Evolutionary conservation across 2,329 filamentous ascomycete genomes (phyloP), one percentile per base, ranked within the genome.

Genomic region (Canariomyces notabilis): DNA sequence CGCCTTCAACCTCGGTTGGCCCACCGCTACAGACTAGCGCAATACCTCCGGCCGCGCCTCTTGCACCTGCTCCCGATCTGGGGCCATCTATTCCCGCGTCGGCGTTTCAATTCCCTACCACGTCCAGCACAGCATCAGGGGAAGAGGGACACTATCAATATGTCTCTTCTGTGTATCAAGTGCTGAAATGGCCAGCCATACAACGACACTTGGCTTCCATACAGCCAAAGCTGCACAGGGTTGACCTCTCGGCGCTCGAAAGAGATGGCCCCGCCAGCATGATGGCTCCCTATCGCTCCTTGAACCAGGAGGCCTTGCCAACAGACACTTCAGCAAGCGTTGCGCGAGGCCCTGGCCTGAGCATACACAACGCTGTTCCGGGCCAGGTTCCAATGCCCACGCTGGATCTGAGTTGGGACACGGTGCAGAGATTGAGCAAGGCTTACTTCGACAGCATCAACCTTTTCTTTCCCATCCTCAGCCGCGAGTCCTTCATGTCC

Each of bases 391-490:
- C 50, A 2, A 32, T 52, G 18, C 43, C 44, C n/a, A 15, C 50
- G 6, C 33, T 49, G 1, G 58, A 57, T 5, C 56, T 80, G 38
- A 69, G 66, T 11, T 70, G 70, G 59, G 73, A 77, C 5, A 65
- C 66, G 2, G 74, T 81, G 62, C 68, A 73, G 47, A 64, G 66
- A 19, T 65, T 78, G 31, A 70, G 70, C 47, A 75, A 74, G 39
- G 68, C 71, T 0, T 83, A 78, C 56, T 83, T 83, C 57, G 73
- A 79, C 54, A 75, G 71, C 2, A 78, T 79, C 62, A 82, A 82
- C 57, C 66, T 78, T 11, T 57, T 80, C 12, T 74, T 75, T 54
- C 79, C 79, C 0, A 70, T 83, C 31, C 66, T 83, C 57, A 77
- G 81, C 51, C 67, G 75, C n/a, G 70, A 77, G 26, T 64, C 62